A percentile compares a stretch with the other conserved stretches of the same genome.
phyloP scores from a whole-genome alignment of 192 early-diverging fungal species.

The Ramicandelaber brevisporus region DNA sequence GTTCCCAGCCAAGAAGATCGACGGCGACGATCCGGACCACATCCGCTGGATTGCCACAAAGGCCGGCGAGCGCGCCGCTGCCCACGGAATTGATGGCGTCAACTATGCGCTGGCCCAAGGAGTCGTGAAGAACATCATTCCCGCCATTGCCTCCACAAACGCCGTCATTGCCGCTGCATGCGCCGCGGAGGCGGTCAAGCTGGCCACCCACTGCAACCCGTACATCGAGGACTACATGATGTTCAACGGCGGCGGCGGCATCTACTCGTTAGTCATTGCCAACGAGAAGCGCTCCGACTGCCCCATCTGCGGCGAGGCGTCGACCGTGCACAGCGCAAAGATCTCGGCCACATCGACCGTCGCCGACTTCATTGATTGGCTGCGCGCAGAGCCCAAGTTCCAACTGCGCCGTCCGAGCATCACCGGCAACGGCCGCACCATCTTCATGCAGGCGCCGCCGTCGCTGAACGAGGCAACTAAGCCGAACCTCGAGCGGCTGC shows the following conservation, averaged over 20 bases:
- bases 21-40: constrained; percentile 52
- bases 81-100: constrained; percentile 69
- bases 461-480: constrained; percentile 50
- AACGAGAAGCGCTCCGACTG: constrained; percentile 64
- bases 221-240: constrained; percentile 89
- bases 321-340: constrained; percentile 17
- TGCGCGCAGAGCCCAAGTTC: constrained; percentile 43
- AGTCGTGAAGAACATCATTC: constrained; percentile 97
- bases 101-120: constrained; percentile 81
- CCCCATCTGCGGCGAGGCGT: constrained; percentile 66
- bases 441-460: constrained; percentile 78
- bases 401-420: constrained; percentile 77
- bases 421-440: constrained; percentile 16
- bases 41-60: constrained; percentile 47
- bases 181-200: constrained; percentile 85
- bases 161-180: constrained; percentile 70
- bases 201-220: constrained; percentile 50
- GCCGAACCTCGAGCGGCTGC: constrained; percentile 53
- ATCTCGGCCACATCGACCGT: constrained; percentile 28
- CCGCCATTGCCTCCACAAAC: constrained; percentile 79
- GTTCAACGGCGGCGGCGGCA: constrained; percentile 75
- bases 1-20: constrained; percentile 48
- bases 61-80: constrained; percentile 36
- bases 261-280: constrained; percentile 77
- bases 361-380: constrained; percentile 55